These are phyloP conservation scores for Fraxinus latifolia DNA, from an alignment of 305 asterid species.

Conservation along the genomic window DNA sequence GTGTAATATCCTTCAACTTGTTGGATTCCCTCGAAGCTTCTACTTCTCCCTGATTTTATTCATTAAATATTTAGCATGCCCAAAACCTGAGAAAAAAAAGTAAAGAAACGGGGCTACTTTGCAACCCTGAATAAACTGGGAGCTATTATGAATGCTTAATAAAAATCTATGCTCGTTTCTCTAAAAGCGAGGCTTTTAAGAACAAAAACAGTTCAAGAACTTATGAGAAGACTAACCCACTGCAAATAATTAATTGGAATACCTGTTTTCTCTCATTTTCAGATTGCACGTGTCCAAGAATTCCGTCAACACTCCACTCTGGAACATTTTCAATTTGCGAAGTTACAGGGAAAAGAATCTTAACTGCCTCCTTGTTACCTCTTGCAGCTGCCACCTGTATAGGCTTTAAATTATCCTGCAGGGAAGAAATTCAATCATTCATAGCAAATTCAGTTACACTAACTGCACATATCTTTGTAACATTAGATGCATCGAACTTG, in stretches of 20 bases:
- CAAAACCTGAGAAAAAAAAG: not conserved
- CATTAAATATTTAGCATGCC: conserved; percentile 10
- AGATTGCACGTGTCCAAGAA: conserved; percentile 57
- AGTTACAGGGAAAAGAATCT: conserved; percentile 71
- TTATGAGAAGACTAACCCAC: not conserved
- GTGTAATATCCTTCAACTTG: conserved; percentile 35
- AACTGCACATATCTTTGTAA: not conserved
- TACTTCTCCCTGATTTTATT: conserved; percentile 47
- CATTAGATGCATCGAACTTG: not conserved
- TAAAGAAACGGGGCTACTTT: conserved; percentile 4
- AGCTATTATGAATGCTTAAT: not conserved
- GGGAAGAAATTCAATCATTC: conserved; percentile 19
- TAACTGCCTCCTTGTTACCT: conserved; percentile 64
- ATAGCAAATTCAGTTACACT: not conserved
- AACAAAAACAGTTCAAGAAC: not conserved
- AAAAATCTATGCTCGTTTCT: not conserved
- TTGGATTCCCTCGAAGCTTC: conserved; percentile 34
- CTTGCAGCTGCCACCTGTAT: conserved; percentile 77
- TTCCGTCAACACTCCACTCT: conserved; percentile 78
- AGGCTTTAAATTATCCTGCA: conserved; percentile 82
- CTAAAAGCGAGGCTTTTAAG: not conserved
- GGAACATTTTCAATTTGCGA: conserved; percentile 38
- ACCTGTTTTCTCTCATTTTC: conserved; percentile 56
- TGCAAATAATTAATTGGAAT: conserved; percentile 2
- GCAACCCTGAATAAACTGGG: not conserved